These are phyloP conservation scores for Endothia cerciana DNA, from an alignment of 2,329 filamentous ascomycete species.

Conservation along the genomic window DNA sequence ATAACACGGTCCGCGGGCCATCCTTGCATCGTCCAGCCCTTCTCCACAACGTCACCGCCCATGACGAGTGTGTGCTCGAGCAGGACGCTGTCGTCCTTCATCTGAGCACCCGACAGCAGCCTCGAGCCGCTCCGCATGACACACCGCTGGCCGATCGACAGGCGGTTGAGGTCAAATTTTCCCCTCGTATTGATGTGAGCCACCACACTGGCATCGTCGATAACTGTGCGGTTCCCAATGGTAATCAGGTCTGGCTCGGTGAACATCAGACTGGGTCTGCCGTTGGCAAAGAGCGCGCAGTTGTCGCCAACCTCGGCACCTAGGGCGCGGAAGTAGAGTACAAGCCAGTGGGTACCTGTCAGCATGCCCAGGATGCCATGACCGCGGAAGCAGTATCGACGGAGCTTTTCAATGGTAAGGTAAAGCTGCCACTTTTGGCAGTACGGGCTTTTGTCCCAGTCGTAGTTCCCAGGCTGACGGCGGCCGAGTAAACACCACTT, in stretches of 20 bases:
- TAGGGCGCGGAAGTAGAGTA: conserved; percentile 56
- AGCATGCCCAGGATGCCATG: conserved; percentile 56
- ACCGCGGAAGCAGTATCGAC: conserved; percentile 53
- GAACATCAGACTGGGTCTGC: conserved; percentile 55
- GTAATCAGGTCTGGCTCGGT: conserved; percentile 61
- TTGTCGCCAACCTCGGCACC: conserved; percentile 58
- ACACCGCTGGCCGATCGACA: conserved; percentile 54
- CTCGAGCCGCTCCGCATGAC: conserved; percentile 56
- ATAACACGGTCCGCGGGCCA: conserved; percentile 54
- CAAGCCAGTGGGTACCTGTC: conserved; percentile 56
- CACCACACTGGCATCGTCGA: conserved; percentile 61
- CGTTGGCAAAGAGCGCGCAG: conserved; percentile 59
- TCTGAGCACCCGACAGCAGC: conserved; percentile 55
- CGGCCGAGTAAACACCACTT: conserved; percentile 59
- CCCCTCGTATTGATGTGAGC: conserved; percentile 61
- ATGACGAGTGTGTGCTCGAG: conserved; percentile 63
- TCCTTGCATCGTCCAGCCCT: conserved; percentile 54
- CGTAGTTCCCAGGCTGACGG: conserved; percentile 55
- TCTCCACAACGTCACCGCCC: conserved; percentile 59
- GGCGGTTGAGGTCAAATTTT: conserved; percentile 57
- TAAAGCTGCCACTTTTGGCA: conserved; percentile 63
- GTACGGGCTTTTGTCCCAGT: conserved; percentile 61
- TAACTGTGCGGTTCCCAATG: conserved; percentile 54
- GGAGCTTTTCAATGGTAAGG: conserved; percentile 54
- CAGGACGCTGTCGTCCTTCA: conserved; percentile 56